Percentiles rank a stretch among this genome's conserved stretches.
Conservation (phyloP, 2,329 filamentous ascomycete species). For the Colletotrichum falcatum region DNA sequence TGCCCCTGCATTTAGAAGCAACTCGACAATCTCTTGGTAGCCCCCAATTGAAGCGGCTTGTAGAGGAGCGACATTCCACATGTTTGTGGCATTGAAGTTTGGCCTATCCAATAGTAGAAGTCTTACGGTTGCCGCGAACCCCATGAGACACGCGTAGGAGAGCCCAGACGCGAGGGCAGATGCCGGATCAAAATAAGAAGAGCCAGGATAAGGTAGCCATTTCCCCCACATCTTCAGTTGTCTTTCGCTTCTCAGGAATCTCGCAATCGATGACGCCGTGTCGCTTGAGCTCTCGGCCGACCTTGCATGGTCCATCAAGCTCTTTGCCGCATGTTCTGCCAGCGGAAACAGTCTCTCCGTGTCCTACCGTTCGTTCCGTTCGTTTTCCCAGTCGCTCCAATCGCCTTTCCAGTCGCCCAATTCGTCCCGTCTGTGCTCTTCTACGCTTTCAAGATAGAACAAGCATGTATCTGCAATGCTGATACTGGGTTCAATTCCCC, state of each 20-base stretch:
- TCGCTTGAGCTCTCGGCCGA: background rate
- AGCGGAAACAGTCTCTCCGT: background rate
- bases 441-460: background rate
- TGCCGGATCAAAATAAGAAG: background rate
- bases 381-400: too few species aligned
- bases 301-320: background rate
- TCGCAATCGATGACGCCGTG: background rate
- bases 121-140: background rate
- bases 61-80: background rate
- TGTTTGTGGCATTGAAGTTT: background rate
- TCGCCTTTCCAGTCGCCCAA: too few species aligned
- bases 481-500: background rate
- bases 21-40: background rate
- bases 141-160: background rate
- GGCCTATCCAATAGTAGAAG: background rate
- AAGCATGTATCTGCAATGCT: background rate
- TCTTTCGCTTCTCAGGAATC: background rate
- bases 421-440: too few species aligned
- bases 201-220: background rate
- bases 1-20: background rate
- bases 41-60: background rate
- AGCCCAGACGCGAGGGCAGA: background rate
- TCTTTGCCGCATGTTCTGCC: background rate
- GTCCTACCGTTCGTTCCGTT: fast-evolving
- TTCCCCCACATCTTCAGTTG: background rate